Evolutionary conservation across 805 yeast species (phyloP).

Genomic region (Hanseniaspora nectarophila): DNA sequence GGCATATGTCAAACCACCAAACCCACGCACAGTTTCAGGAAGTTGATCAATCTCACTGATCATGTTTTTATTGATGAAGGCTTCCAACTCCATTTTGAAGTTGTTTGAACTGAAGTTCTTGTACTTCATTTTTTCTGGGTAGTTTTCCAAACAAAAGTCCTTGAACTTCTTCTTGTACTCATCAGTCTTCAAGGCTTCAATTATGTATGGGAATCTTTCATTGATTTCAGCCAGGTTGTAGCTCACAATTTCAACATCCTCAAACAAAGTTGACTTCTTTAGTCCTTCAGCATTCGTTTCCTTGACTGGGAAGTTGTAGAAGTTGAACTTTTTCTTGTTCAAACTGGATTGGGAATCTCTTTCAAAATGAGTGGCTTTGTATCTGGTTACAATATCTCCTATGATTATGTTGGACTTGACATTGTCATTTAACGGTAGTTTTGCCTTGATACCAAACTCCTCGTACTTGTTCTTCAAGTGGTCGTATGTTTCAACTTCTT

Average conservation of each 20-base stretch:
- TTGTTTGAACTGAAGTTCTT: conserved; percentile 26
- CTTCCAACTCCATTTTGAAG: conserved; percentile 31
- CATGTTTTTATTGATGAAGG: conserved; percentile 29
- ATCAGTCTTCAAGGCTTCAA: background rate
- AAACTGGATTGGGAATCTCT: conserved; percentile 52
- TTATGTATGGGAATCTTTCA: background rate
- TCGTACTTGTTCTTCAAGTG: conserved; percentile 47
- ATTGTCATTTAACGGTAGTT: conserved; percentile 47
- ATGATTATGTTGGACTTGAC: conserved; percentile 49
- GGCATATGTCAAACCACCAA: conserved; percentile 64
- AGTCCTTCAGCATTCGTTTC: conserved; percentile 18
- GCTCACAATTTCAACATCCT: background rate
- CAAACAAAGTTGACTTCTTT: conserved; percentile 29
- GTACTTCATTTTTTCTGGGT: conserved; percentile 34
- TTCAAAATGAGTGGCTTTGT: conserved; percentile 39
- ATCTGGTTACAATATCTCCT: conserved; percentile 55
- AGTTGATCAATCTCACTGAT: conserved; percentile 15
- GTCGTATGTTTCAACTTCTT: conserved; percentile 57
- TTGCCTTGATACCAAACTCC: conserved; percentile 65
- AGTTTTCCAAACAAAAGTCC: conserved; percentile 40
- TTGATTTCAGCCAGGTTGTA: conserved; percentile 1
- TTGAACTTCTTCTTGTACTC: conserved; percentile 42
- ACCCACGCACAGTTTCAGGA: conserved; percentile 38
- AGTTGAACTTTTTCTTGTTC: conserved; percentile 56
- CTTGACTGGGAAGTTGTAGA: conserved; percentile 40